phyloP scores from a whole-genome alignment of 2,329 filamentous ascomycete species.

The Periconia sp. region DNA sequence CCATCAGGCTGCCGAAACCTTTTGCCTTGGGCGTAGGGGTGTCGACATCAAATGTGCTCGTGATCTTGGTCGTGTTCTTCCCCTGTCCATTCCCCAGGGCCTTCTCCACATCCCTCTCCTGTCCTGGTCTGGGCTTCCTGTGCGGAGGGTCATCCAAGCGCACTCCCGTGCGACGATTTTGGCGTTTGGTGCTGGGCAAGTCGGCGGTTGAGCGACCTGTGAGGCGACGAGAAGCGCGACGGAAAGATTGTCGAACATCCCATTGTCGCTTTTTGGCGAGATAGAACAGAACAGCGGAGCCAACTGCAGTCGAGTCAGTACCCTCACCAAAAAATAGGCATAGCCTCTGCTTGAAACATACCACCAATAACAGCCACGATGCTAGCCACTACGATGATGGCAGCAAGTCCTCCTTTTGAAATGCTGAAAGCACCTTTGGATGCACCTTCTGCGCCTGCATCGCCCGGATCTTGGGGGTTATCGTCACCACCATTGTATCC shows the following conservation, averaged over 20 bases:
- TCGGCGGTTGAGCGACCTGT: constrained; percentile 42
- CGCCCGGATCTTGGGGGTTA: constrained; percentile 36
- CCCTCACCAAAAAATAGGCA: constrained; percentile 3
- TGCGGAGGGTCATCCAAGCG: constrained; percentile 38
- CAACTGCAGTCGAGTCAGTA: constrained; percentile 50
- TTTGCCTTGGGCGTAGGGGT: constrained; percentile 22
- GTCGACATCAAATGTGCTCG: constrained; percentile 34
- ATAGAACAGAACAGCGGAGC: constrained; percentile 70
- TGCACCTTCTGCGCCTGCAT: constrained; percentile 66
- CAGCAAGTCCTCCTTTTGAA: constrained; percentile 69
- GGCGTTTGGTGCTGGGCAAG: constrained; percentile 28
- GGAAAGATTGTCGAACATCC: constrained; percentile 72
- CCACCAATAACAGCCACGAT: constrained; percentile 60
- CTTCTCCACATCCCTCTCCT: constrained; percentile 39
- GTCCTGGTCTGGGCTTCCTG: constrained; percentile 11
- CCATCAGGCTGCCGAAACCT: constrained; percentile 7
- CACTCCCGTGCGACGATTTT: constrained; percentile 39
- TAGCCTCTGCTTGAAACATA: constrained; percentile 43
- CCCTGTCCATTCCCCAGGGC: constrained; percentile 18
- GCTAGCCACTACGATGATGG: constrained; percentile 74
- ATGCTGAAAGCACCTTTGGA: constrained; percentile 63
- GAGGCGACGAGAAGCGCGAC: constrained; percentile 59
- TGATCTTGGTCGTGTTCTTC: constrained; percentile 32
- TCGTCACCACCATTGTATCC: constrained; percentile 42
- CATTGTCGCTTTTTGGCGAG: constrained; percentile 83